Conservation (phyloP, 2,329 filamentous ascomycete genomes). For the Helminthosporium solani region DNA sequence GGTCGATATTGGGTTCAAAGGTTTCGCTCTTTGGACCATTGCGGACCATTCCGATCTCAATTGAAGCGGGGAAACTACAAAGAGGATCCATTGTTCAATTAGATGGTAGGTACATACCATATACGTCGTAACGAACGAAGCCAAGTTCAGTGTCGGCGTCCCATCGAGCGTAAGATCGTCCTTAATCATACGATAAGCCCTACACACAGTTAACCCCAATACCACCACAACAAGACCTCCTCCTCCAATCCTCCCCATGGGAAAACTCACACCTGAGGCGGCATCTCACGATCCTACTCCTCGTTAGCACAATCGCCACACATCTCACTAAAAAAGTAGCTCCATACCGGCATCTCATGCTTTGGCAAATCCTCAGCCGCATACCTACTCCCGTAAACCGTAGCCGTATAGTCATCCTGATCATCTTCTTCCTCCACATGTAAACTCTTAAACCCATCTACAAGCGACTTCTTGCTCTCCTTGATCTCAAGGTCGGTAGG, state of each 20-base stretch:
- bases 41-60: no score
- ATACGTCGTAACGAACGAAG: slow-evolving; percentile 93
- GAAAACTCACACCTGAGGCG: slow-evolving; percentile 63
- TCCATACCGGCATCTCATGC: slow-evolving; percentile 77
- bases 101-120: slow-evolving; percentile 76
- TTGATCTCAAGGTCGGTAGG: slow-evolving; percentile 44
- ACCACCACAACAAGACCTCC: not conserved
- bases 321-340: not conserved
- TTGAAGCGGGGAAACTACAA: no score
- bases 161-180: slow-evolving; percentile 90
- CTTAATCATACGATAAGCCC: slow-evolving; percentile 87
- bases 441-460: slow-evolving; percentile 23
- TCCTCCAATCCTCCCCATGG: not conserved
- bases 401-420: slow-evolving; percentile 64
- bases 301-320: slow-evolving; percentile 5
- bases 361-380: slow-evolving; percentile 77
- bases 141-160: slow-evolving; percentile 63
- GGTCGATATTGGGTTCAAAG: not conserved
- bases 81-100: no score
- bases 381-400: slow-evolving; percentile 85
- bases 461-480: slow-evolving; percentile 22
- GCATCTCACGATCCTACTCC: slow-evolving; percentile 66
- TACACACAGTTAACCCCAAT: slow-evolving; percentile 7
- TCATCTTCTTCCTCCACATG: slow-evolving; percentile 35
- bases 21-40: slow-evolving; percentile 3